Evolutionary conservation across 148 eudicot species (phyloP).

Genomic region (Rheum nobile): DNA sequence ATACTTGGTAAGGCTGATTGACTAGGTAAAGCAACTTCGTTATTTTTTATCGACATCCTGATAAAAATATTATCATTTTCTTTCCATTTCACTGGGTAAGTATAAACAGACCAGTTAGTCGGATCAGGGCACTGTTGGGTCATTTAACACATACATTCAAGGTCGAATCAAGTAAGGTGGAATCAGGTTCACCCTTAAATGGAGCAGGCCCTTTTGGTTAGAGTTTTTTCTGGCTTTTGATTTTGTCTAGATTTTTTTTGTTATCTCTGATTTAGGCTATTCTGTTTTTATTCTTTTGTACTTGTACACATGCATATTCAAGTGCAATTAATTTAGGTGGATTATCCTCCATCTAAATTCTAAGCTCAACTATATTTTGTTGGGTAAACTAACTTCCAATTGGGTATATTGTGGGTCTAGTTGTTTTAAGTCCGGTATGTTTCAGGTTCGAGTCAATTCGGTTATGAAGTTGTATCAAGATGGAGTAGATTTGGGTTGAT

Average conservation of each 20-base stretch:
- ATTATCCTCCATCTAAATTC: no score
- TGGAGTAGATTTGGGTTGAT: no score
- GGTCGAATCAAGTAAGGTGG: no score
- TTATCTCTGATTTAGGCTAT: neutral
- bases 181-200: no score
- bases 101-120: no score
- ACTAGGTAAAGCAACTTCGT: neutral
- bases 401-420: neutral
- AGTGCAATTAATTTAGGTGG: no score
- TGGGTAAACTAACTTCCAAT: neutral
- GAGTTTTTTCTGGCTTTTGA: no score
- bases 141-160: no score
- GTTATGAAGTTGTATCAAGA: neutral
- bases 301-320: neutral
- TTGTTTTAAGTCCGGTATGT: neutral
- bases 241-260: neutral
- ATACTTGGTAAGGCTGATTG: neutral
- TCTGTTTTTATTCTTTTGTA: neutral
- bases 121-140: no score
- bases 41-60: neutral
- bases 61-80: neutral
- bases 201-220: no score
- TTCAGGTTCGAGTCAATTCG: neutral
- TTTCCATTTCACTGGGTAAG: neutral
- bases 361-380: neutral